Evolutionary conservation across 2,329 filamentous ascomycete species (phyloP), one percentile per base, ranked within the genome.

Genomic region (Trichoderma polysporum): DNA sequence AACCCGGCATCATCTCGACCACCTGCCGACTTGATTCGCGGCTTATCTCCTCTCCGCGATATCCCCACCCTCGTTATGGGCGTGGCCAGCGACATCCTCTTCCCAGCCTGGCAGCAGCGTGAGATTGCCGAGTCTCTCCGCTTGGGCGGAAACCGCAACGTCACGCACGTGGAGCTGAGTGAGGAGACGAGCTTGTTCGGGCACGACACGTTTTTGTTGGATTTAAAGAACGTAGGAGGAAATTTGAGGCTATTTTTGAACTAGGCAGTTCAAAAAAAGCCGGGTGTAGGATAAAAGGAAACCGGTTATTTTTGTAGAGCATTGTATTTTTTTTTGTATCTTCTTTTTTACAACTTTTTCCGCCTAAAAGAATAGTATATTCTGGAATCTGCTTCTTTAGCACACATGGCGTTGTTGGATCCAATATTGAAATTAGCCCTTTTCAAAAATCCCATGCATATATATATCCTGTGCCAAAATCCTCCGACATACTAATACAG

Each of bases 71-170:
- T 99, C 25, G 92, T 99, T 12, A 90, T 99, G 82, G 95, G 95
- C 37, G 95, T 98, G 4, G 92, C 93, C 0, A 97, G 93, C 73
- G 95, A 99, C 76, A 98, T 97, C 58, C 81, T 99, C 39, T 99
- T 99, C 80, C 95, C 95, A 0, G 93, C 95, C 0, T 99, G 95
- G 94, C 95, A 99, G 81, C 95, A 99, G 81, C 88, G 92, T 62
- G 95, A 99, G 79, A 90, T 99, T 69, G 94, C 94, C 3, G 90
- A 94, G 74, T 91, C 94, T 2, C 82, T 99, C 70, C 87, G 88
- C 68, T 85, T 86, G 37, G 86, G 86, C 0, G 95, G 95, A 0
- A 98, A 97, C 74, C 84, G 87, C 69, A 88, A 86, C 35, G 94
- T 99, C 0, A 90, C 89, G 52, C 93, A 99, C 78, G 86, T 95